Evolutionary conservation across 441 rosid species (phyloP), one percentile per base, ranked within the genome.

Genomic region (Erodium trifolium): DNA sequence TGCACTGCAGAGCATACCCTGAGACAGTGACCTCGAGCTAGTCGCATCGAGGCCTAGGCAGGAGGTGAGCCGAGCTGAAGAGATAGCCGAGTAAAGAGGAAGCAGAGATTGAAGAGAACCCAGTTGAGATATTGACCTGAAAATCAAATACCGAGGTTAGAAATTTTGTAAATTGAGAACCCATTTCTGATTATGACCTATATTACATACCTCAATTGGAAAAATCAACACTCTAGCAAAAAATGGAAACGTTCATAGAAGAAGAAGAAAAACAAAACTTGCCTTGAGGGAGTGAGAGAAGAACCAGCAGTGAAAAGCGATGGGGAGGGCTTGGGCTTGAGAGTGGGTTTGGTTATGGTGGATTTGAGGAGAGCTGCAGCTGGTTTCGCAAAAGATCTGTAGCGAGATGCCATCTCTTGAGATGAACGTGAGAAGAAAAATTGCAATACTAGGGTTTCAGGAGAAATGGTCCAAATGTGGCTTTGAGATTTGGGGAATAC

Each of bases 1-100:
- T 47, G 96, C 96, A 88, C 85, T 84, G 91, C 92, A 86, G 68
- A 91, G 85, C 97, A 88, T 91, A 89, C 96, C 96, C 97, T 91
- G 98, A 83, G 92, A 89, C 87, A 91, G 78, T 14, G 97, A 91
- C 83, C 91, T 83, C 16, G 92, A 87, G 68, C 81, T 82, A 71
- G 43, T 81, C 7, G 96, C 77, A 82, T 91, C 94, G 34, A 83
- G 73, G 71, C 97, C 89, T 0, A 93, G 94, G 79, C 97, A 91
- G 2, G 97, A 91, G 12, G 93, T 93, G 68, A 91, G 85, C 78
- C 93, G 82, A 73, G 98, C 94, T 1, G 96, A 83, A 51, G 97
- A 78, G 29, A 89, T 91, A 1, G 90, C 94, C 1, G 84, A 81
- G 80, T 93, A 82, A 73, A 93, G 82, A 4, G 98, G 96, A 59